Conservation (phyloP, 2,329 filamentous ascomycete genomes). For the Pseudodiploospora longispora region DNA sequence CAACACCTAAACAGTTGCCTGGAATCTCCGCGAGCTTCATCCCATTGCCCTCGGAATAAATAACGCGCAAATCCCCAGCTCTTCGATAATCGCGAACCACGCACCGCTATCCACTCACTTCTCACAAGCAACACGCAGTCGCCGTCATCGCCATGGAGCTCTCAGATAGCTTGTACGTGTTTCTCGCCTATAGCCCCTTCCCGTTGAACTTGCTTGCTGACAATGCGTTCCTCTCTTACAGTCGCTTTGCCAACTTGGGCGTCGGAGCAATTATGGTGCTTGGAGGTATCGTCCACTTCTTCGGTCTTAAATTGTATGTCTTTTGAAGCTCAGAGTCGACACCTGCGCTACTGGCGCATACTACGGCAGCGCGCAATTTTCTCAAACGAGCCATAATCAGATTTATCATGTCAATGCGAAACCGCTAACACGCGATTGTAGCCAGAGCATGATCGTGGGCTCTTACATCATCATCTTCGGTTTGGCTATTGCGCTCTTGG, state of each 20-base stretch:
- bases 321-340: too few relatives aligned
- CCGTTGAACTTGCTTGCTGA: constrained; percentile 3
- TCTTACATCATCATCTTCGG: constrained; percentile 89
- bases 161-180: constrained; percentile 7
- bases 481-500: constrained; percentile 62
- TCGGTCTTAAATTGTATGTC: constrained; percentile 51
- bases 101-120: not conserved
- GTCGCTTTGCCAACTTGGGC: constrained; percentile 89
- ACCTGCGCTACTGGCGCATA: not conserved
- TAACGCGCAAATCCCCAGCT: too few relatives aligned
- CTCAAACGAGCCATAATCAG: not conserved
- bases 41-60: too few relatives aligned
- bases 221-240: constrained; percentile 31
- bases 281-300: constrained; percentile 71
- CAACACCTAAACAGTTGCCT: too few relatives aligned
- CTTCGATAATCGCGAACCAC: too few relatives aligned
- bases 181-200: not conserved
- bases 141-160: constrained; percentile 1
- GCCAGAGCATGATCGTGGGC: constrained; percentile 60
- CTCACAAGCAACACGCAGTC: not conserved
- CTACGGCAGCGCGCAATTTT: not conserved
- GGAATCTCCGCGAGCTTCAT: too few relatives aligned
- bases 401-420: not conserved
- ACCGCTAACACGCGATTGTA: constrained; percentile 3
- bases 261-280: constrained; percentile 82